These are phyloP conservation scores for Apocynum venetum DNA, from an alignment of 257 asterid species.

Conservation along the genomic window DNA sequence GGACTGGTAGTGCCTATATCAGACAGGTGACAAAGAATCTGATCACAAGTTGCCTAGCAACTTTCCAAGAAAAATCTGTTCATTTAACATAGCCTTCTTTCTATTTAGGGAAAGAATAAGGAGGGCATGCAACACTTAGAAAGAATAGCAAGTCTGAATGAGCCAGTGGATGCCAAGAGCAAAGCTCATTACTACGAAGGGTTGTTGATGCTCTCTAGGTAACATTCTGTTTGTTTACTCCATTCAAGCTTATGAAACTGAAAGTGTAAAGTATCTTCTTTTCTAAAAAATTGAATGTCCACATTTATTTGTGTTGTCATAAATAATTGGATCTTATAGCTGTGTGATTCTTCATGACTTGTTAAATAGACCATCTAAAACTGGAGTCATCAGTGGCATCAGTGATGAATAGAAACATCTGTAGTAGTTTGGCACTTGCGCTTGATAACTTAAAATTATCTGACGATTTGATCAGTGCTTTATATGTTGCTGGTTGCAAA, in stretches of 20 bases:
- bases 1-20: slow-evolving; percentile 71
- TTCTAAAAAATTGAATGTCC: no score
- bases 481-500: slow-evolving; percentile 45
- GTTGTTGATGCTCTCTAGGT: slow-evolving; percentile 70
- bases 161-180: slow-evolving; percentile 64
- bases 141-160: slow-evolving; percentile 62
- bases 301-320: neutral
- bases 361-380: no score
- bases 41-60: neutral
- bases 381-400: neutral
- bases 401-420: neutral
- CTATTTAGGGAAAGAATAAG: slow-evolving; percentile 56
- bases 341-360: neutral
- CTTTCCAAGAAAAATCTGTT: neutral
- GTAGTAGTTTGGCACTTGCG: neutral
- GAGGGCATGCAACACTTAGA: slow-evolving; percentile 75
- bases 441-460: neutral
- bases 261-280: neutral
- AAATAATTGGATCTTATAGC: no score
- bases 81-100: neutral
- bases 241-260: neutral
- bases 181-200: slow-evolving; percentile 81
- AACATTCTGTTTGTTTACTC: neutral
- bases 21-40: slow-evolving; percentile 49
- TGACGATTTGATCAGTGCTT: slow-evolving; percentile 43